Evolutionary conservation across 768 basidiomycete species (phyloP).

Genomic region (Boletellus ananiceps): DNA sequence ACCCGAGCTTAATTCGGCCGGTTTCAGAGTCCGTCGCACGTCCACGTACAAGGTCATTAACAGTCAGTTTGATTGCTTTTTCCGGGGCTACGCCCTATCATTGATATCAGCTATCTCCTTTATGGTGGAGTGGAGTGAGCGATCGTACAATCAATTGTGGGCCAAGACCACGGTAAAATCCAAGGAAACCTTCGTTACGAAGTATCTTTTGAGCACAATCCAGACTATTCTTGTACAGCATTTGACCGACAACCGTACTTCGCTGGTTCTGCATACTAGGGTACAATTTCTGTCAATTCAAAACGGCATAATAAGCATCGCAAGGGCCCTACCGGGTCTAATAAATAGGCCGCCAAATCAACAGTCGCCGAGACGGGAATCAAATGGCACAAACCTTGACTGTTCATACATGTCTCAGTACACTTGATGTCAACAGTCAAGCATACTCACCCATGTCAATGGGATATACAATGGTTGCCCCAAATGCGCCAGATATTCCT

Average conservation of each 20-base stretch:
- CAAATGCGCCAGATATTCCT: conserved; percentile 90
- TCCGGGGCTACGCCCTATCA: conserved; percentile 88
- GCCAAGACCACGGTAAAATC: conserved; percentile 96
- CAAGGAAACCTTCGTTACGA: conserved; percentile 86
- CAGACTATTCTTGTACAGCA: conserved; percentile 93
- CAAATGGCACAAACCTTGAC: conserved; percentile 59
- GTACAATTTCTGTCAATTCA: conserved; percentile 4
- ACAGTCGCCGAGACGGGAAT: background rate
- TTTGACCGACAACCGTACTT: conserved; percentile 92
- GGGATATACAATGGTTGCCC: conserved; percentile 97
- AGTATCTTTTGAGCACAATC: conserved; percentile 95
- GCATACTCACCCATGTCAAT: conserved; percentile 78
- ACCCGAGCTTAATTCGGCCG: conserved; percentile 84
- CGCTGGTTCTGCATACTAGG: conserved; percentile 95
- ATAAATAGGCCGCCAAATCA: conserved; percentile 6
- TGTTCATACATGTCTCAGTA: conserved; percentile 27
- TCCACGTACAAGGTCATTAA: conserved; percentile 86
- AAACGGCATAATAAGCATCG: background rate
- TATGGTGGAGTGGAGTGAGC: background rate
- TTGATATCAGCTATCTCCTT: conserved; percentile 8
- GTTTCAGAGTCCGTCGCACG: conserved; percentile 92
- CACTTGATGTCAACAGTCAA: background rate
- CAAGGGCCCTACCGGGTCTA: conserved; percentile 53
- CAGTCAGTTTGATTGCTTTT: conserved; percentile 96
- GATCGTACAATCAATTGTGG: conserved; percentile 81